Conservation (phyloP, 148 eudicot species). For the Chenopodium album region DNA sequence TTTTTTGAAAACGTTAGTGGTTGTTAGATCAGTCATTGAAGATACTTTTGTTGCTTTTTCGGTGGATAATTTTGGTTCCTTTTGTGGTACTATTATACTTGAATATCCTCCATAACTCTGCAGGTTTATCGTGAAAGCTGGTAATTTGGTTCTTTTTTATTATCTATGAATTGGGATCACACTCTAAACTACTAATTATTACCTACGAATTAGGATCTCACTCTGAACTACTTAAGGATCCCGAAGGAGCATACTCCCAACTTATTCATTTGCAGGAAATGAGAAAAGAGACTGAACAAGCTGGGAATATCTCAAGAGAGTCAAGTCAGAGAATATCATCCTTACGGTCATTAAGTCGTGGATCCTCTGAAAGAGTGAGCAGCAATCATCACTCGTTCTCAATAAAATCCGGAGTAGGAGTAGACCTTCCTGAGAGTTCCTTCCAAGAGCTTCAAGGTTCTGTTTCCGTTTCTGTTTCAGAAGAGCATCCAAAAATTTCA, state of each 20-base stretch:
- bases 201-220: constrained; percentile 50
- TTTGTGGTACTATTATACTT: too few species aligned
- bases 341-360: constrained; percentile 47
- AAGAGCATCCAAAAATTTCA: constrained; percentile 36
- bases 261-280: constrained; percentile 66
- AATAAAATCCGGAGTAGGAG: constrained; percentile 41
- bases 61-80: too few species aligned
- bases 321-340: constrained; percentile 48
- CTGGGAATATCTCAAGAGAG: constrained; percentile 23
- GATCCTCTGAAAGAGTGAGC: constrained; percentile 45
- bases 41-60: too few species aligned
- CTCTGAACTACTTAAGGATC: constrained; percentile 56
- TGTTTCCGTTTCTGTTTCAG: neutral
- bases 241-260: constrained; percentile 80
- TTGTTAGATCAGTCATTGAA: too few species aligned
- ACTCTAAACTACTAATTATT: constrained; percentile 43
- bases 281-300: constrained; percentile 29
- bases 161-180: constrained; percentile 43
- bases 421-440: constrained; percentile 25
- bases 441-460: constrained; percentile 20
- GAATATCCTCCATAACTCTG: too few species aligned
- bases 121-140: neutral
- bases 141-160: neutral
- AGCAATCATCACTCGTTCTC: constrained; percentile 42
- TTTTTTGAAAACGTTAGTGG: too few species aligned